Evolutionary conservation across 2,329 filamentous ascomycete genomes (phyloP).

Genomic region (Aspergillus terreus): DNA sequence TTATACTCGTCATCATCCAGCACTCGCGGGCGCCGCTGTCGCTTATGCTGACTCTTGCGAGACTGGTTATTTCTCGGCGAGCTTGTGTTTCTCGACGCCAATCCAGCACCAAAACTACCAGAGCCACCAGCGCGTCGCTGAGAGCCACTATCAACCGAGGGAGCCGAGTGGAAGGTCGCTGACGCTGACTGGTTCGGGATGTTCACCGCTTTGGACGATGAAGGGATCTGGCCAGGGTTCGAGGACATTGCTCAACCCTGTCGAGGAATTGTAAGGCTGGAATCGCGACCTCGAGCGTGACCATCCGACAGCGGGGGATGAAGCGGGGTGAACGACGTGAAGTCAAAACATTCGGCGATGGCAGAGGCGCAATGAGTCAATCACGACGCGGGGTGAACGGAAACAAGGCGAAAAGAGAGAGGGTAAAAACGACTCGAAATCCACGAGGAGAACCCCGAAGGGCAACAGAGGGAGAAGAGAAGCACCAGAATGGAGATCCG

Average conservation of each 20-base stretch:
- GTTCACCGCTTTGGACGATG: constrained; percentile 39
- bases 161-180: constrained; percentile 29
- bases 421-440: background rate
- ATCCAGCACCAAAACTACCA: constrained; percentile 38
- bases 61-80: constrained; percentile 67
- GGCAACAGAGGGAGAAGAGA: constrained; percentile 14
- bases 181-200: constrained; percentile 31
- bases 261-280: constrained; percentile 22
- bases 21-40: constrained; percentile 68
- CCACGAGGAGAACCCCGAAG: constrained; percentile 11
- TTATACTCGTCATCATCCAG: constrained; percentile 84
- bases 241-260: constrained; percentile 37
- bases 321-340: background rate
- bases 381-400: background rate
- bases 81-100: constrained; percentile 33
- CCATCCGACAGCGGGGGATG: background rate
- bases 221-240: constrained; percentile 32
- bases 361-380: background rate
- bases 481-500: constrained; percentile 12
- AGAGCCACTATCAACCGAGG: constrained; percentile 31
- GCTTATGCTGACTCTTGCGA: constrained; percentile 77
- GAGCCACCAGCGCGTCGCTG: constrained; percentile 41
- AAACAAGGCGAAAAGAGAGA: background rate
- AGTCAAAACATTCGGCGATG: background rate
- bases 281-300: background rate